Conservation (phyloP, 169 alveolate genomes). For the Eimeria brunetti region DNA sequence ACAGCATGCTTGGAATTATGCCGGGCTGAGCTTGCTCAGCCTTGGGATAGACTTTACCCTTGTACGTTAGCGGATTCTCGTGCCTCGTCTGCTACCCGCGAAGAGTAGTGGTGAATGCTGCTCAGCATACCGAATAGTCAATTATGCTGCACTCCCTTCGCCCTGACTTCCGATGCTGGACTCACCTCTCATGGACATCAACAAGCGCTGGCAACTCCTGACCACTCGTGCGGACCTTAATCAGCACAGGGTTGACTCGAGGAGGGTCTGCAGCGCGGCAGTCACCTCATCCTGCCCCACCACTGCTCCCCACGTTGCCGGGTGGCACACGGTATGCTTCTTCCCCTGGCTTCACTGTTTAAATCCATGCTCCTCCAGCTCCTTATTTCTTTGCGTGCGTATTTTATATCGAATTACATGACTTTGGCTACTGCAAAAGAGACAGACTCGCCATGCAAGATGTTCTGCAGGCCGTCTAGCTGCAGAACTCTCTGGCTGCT, state of each 20-base stretch:
- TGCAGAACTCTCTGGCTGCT: not conserved
- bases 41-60: too few relatives aligned
- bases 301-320: not conserved
- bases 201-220: not conserved
- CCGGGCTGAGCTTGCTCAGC: too few relatives aligned
- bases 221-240: not conserved
- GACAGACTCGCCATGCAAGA: not conserved
- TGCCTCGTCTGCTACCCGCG: too few relatives aligned
- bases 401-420: not conserved
- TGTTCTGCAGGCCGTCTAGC: not conserved
- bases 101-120: too few relatives aligned
- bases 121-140: not conserved
- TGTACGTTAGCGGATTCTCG: too few relatives aligned
- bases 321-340: not conserved
- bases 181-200: not conserved
- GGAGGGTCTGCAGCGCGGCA: not conserved
- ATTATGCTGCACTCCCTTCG: not conserved
- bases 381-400: not conserved
- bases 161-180: not conserved
- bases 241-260: not conserved
- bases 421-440: too few relatives aligned
- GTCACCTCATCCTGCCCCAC: not conserved
- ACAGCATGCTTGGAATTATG: too few relatives aligned
- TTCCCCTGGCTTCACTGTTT: too few relatives aligned
- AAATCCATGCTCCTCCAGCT: not conserved